These are phyloP conservation scores for Nicotiana benthamiana DNA, from an alignment of 257 asterid genomes.

Conservation along the genomic window DNA sequence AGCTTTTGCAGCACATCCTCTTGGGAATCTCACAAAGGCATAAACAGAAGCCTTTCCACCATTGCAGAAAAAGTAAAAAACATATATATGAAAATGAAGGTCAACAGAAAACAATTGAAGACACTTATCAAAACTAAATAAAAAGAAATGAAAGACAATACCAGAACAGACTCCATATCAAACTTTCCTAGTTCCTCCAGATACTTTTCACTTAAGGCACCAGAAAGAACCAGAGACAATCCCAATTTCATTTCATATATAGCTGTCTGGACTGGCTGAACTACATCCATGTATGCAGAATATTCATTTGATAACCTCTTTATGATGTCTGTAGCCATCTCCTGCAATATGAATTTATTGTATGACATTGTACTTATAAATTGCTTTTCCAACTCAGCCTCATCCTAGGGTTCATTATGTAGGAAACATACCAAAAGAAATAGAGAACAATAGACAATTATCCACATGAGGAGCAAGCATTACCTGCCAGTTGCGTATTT, in stretches of 20 bases:
- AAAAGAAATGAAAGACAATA: slow-evolving; percentile 12
- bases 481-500: slow-evolving; percentile 82
- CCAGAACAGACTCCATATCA: slow-evolving; percentile 45
- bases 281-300: slow-evolving; percentile 53
- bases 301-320: slow-evolving; percentile 56
- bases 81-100: neutral
- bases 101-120: neutral
- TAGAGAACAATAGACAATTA: neutral
- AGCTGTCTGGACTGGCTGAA: slow-evolving; percentile 75
- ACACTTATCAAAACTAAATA: slow-evolving; percentile 7
- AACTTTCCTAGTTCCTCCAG: slow-evolving; percentile 27
- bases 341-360: slow-evolving; percentile 32
- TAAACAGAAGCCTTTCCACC: slow-evolving; percentile 37
- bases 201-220: slow-evolving; percentile 25
- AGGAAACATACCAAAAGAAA: neutral
- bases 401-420: neutral
- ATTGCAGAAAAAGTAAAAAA: neutral
- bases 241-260: slow-evolving; percentile 89
- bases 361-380: neutral
- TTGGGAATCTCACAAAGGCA: slow-evolving; percentile 72
- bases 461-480: slow-evolving; percentile 1
- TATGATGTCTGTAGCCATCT: slow-evolving; percentile 49
- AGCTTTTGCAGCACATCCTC: slow-evolving; percentile 38
- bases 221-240: slow-evolving; percentile 52
- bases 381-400: neutral